Conservation (phyloP, 2,329 filamentous ascomycete genomes). For the Zarea fungicola region DNA sequence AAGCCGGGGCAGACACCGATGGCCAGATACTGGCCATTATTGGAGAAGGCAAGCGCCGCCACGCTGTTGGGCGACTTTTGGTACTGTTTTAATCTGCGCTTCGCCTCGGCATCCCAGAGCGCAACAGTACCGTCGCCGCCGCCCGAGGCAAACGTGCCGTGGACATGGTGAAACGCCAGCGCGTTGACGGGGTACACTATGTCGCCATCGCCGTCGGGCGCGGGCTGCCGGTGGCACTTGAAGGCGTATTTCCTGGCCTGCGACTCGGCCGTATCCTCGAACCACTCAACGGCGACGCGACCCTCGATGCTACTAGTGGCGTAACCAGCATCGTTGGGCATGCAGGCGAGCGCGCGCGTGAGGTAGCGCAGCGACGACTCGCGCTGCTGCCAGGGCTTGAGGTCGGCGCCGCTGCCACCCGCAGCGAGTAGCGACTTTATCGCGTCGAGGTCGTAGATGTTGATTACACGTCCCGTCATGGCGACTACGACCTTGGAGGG, state of each 20-base stretch:
- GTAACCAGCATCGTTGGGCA: constrained; percentile 95
- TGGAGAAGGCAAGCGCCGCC: constrained; percentile 70
- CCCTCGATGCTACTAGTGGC: constrained; percentile 91
- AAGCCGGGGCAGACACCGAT: constrained; percentile 82
- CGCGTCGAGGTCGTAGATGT: constrained; percentile 83
- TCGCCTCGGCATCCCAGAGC: constrained; percentile 86
- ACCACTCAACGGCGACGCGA: constrained; percentile 95
- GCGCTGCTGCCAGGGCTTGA: constrained; percentile 85
- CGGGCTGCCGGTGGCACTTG: constrained; percentile 88
- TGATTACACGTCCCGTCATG: constrained; percentile 88
- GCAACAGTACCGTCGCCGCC: constrained; percentile 90
- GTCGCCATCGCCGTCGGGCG: constrained; percentile 59
- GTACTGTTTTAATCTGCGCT: constrained; percentile 85
- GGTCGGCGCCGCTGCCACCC: constrained; percentile 36
- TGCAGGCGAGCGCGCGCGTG: constrained; percentile 86
- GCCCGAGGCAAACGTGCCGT: constrained; percentile 82
- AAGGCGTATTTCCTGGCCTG: constrained; percentile 96
- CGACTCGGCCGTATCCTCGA: constrained; percentile 80
- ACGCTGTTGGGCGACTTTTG: constrained; percentile 77
- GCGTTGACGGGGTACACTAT: constrained; percentile 90
- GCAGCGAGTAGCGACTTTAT: constrained; percentile 51
- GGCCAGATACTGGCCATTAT: constrained; percentile 71
- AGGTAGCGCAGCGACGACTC: constrained; percentile 96
- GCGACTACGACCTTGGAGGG: constrained; percentile 83
- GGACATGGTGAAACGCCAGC: constrained; percentile 76